Evolutionary conservation across 495 filamentous ascomycete genomes (phyloP), one percentile per base, ranked within the genome.

Genomic region (Penicillium daleae): DNA sequence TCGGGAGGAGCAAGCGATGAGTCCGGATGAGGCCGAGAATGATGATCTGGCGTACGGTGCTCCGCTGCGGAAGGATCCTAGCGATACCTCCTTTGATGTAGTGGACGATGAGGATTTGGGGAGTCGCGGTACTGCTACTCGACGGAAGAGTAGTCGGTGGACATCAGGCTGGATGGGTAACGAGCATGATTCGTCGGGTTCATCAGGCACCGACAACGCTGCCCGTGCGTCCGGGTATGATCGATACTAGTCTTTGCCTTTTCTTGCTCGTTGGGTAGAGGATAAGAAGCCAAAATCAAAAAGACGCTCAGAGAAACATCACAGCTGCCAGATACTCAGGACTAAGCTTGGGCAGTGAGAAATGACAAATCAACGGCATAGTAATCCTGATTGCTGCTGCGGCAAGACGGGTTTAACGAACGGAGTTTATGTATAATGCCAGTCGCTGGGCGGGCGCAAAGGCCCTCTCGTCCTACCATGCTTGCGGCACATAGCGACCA

Each of bases 11-110:
- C 80, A 74, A 60, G 76, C 76, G 40, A 68, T 84, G 44, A 74
- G 57, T 60, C 79, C 65, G 64, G 73, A 65, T 54, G 77, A 69
- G 55, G 75, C 62, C 39, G 80, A 79, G 49, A 72, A 76, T 68
- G 58, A 81, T 71, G 70, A 84, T 78, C 71, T 83, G 70, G 70
- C 78, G 44, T 75, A 80, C 60, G 73, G 75, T 15, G 73, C 79
- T 52, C 76, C 86, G 8, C 68, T 92, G 69, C 83, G 78, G 46
- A 92, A 90, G 81, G 92, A 88, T 67, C 80, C 82, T 62, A 91
- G 88, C 57, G 90, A 92, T 65, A 83, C 82, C 37, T 92, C 93
- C 61, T 97, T 97, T 71, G 90, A 94, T 68, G 88, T 89, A 68
- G 88, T 97, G 63, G 88, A 92, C 39, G 81, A 82, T n/a, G 89